A percentile compares a stretch with the other conserved stretches of the same genome.
These are phyloP conservation scores for Solidago caesia DNA, from an alignment of 129 eudicot genomes.

Conservation along the genomic window DNA sequence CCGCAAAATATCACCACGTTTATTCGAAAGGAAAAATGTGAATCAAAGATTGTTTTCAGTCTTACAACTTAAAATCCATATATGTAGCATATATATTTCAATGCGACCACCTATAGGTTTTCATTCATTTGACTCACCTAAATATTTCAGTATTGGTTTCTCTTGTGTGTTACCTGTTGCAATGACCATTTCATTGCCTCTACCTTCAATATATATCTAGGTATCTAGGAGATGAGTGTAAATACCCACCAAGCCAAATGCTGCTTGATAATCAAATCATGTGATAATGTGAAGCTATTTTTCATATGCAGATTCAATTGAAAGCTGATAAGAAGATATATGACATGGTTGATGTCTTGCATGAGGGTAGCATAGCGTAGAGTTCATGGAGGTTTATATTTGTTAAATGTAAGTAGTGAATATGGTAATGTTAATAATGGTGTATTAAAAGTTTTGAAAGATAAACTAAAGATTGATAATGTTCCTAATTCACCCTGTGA, in stretches of 20 bases:
- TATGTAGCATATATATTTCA: too few relatives aligned
- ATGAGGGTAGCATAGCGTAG: slow-evolving; percentile 92
- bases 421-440: too few relatives aligned
- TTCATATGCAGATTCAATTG: slow-evolving; percentile 53
- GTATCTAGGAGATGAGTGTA: not conserved
- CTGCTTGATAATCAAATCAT: not conserved
- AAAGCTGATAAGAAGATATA: slow-evolving; percentile 82
- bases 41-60: too few relatives aligned
- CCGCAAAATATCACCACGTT: too few relatives aligned
- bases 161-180: not conserved
- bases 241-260: not conserved
- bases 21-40: too few relatives aligned
- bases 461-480: too few relatives aligned
- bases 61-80: too few relatives aligned
- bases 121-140: not conserved
- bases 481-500: too few relatives aligned
- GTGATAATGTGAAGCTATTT: slow-evolving; percentile 21
- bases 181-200: not conserved
- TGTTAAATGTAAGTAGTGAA: too few relatives aligned
- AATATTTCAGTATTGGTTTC: not conserved
- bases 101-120: too few relatives aligned
- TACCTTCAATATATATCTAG: not conserved
- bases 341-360: slow-evolving; percentile 89
- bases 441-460: too few relatives aligned
- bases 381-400: too few relatives aligned